Conservation (phyloP, 352 stramenopile species). For the Nannochloropsis limnetica region DNA sequence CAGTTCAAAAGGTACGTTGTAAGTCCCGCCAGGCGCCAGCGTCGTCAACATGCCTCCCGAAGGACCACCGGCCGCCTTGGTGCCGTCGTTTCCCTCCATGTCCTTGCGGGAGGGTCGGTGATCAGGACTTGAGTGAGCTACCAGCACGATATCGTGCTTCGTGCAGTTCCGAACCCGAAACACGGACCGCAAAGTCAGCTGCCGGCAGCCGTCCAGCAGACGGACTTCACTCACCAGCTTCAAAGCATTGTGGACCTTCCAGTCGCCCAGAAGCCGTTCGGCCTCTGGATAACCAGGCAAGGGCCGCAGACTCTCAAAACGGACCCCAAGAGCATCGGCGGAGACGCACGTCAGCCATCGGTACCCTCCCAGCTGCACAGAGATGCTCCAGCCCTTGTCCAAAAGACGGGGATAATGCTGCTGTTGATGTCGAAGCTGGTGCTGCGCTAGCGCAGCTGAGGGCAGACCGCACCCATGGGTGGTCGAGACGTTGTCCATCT, state of each 20-base stretch:
- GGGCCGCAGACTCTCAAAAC: slow-evolving; percentile 52
- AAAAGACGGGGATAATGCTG: neutral
- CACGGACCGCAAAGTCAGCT: slow-evolving; percentile 51
- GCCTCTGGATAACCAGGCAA: neutral
- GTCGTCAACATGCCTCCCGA: neutral
- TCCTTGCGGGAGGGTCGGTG: slow-evolving; percentile 37
- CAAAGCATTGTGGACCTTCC: slow-evolving; percentile 64
- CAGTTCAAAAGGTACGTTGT: neutral
- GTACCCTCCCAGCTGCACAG: slow-evolving; percentile 63
- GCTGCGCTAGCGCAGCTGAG: neutral
- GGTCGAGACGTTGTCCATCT: neutral
- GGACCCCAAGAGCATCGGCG: slow-evolving; percentile 60
- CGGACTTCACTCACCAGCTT: slow-evolving; percentile 64
- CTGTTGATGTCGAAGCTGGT: neutral
- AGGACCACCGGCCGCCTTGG: neutral
- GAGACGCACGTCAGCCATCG: slow-evolving; percentile 59
- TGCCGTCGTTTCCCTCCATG: neutral
- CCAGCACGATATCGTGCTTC: slow-evolving; percentile 59
- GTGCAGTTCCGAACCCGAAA: slow-evolving; percentile 54
- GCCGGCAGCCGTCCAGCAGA: slow-evolving; percentile 62
- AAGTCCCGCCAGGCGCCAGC: neutral
- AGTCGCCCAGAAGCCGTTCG: slow-evolving; percentile 57
- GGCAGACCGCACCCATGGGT: neutral
- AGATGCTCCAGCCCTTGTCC: slow-evolving; percentile 1
- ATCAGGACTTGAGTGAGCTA: slow-evolving; percentile 56